phyloP scores from a whole-genome alignment of 371 early-diverging fungal genomes.

The Mortierella sp. region DNA sequence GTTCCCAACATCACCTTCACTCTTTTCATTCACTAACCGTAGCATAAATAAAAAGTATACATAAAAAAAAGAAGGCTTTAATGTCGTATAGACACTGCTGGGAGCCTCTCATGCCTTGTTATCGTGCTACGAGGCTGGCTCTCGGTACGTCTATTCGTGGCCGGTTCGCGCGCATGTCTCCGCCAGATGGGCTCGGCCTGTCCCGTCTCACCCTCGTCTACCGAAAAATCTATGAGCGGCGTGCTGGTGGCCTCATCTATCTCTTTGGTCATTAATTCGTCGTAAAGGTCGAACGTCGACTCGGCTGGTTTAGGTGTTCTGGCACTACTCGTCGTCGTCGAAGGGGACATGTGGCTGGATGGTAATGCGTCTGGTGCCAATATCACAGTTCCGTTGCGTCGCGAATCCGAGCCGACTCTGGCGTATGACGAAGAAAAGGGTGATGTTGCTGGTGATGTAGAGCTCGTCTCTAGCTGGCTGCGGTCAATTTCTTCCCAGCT shows the following conservation, averaged over 20 bases:
- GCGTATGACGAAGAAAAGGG: not conserved
- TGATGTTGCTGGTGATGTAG: not conserved
- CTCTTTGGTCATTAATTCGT: slow-evolving; percentile 46
- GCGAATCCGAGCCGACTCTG: not conserved
- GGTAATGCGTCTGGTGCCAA: not conserved
- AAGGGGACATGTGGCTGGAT: not conserved
- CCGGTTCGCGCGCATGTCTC: slow-evolving; percentile 52
- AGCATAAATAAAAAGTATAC: not conserved
- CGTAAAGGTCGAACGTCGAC: slow-evolving; percentile 37
- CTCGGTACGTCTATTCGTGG: slow-evolving; percentile 25
- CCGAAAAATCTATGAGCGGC: slow-evolving; percentile 34
- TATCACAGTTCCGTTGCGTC: not conserved
- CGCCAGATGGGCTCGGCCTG: slow-evolving; percentile 21
- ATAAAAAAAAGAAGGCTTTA: no score
- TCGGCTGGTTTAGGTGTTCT: not conserved
- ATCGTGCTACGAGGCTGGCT: slow-evolving; percentile 6
- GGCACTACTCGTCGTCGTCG: not conserved
- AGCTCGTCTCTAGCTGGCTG: not conserved
- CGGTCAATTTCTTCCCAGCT: slow-evolving; percentile 34
- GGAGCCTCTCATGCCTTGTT: slow-evolving; percentile 27
- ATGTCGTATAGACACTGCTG: slow-evolving; percentile 27
- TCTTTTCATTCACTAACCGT: not conserved
- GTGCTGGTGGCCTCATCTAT: slow-evolving; percentile 46
- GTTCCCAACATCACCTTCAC: not conserved
- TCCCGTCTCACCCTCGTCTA: slow-evolving; percentile 14